Base-by-base conservation (phyloP, 116 monocot genomes). In the Dioscorea cayenensis region DNA sequence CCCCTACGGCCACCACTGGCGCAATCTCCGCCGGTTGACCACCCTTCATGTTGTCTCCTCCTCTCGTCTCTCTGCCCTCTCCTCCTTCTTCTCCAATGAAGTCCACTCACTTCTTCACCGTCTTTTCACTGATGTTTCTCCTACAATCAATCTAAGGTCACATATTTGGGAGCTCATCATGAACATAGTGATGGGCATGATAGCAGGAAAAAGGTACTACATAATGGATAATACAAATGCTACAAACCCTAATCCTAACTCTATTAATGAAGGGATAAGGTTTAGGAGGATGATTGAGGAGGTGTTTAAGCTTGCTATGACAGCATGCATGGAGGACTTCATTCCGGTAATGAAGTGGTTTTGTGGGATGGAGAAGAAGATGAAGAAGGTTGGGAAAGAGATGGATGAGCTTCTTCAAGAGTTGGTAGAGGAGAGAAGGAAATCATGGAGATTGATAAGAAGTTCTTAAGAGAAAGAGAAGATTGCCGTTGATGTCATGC, bases 371-470 rank as follows among this genome's bases (percentile, higher is more conserved):
- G 73, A 60, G 48, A 51, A 63, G 63, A 65, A 63, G 38, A 25
- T 75, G 16, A n/a, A 18, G 14, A 16, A 20, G 21, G 8, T 80
- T 60, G 60, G 63, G 17, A 66, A 28, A 48, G 64, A 63, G 36
- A 76, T 17, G 61, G 77, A 80, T 58, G 9, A 4, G 36, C 28
- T 84, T 8, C 25, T 80, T 59, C 80, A 84, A 28, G 70, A 16
- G 3, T 9, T 84, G 32, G 38, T 84, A 48, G 79, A 84, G 0
- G 60, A 69, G 29, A 5, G 32, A 3, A 63, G 55, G 28, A 66
- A 25, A 21, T 18, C 27, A 51, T 29, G 23, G 52, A 52, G 14
- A 17, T 52, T 13, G 28, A 25, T 25, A 0, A 35, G 8, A 49
- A 16, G 14, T 27, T 61, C 49, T 1, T 28, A 38, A 38, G 38